A percentile compares a stretch with the other conserved stretches of the same genome.
These are phyloP conservation scores for Vitis hybrid DNA, from an alignment of 177 flowering plant species.

Conservation along the genomic window DNA sequence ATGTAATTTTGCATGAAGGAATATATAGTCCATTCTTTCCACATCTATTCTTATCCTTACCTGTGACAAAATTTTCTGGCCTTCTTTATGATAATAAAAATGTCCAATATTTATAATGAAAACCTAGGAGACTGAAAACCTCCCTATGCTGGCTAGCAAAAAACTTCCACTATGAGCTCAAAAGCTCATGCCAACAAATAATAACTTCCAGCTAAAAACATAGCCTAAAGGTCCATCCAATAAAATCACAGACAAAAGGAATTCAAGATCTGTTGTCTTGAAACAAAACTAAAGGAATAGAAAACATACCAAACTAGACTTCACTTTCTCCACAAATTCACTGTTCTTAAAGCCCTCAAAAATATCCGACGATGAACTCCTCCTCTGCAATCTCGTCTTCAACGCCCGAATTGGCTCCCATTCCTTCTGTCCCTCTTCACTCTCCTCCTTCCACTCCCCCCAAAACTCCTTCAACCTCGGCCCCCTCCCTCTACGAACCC, in stretches of 20 bases:
- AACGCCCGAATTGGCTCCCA: conserved; percentile 83
- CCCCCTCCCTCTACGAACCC: conserved; percentile 38
- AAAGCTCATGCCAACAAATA: no score
- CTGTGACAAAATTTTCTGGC: no score
- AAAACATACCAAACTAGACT: conserved; percentile 71
- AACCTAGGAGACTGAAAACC: no score
- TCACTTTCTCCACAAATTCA: conserved; percentile 81
- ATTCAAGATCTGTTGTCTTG: not conserved
- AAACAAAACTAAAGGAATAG: not conserved
- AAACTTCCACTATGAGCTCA: no score
- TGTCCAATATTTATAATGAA: no score
- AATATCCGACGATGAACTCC: conserved; percentile 51
- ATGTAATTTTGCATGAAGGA: no score
- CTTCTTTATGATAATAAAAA: no score
- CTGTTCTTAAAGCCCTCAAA: conserved; percentile 59
- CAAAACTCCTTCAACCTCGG: conserved; percentile 40
- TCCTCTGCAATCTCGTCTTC: conserved; percentile 70
- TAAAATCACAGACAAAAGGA: not conserved
- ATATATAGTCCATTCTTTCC: no score
- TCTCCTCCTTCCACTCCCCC: conserved; percentile 44
- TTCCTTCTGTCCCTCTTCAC: conserved; percentile 45
- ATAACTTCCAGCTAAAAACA: not conserved
- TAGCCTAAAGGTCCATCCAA: not conserved
- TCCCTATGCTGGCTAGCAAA: no score
- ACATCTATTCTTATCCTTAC: no score